Evolutionary conservation across 495 filamentous ascomycete species (phyloP).

Genomic region (Bryoglossum gracile): DNA sequence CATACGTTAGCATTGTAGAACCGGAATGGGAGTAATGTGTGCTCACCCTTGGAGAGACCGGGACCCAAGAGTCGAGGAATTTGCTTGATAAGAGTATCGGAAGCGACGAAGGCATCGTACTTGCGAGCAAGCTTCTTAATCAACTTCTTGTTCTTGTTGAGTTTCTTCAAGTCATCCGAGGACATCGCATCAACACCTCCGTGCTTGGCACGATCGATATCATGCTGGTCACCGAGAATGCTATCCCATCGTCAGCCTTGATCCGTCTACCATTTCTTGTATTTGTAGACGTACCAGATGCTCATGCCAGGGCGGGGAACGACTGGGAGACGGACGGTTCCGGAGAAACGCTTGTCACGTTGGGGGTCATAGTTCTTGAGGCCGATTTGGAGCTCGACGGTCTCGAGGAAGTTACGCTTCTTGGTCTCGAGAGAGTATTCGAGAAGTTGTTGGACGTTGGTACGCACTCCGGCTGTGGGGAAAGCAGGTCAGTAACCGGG

Average conservation of each 20-base stretch:
- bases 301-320: conserved; percentile 89
- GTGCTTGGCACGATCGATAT: conserved; percentile 99
- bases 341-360: conserved; percentile 99
- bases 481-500: conserved; percentile 25
- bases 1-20: conserved; percentile 20
- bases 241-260: conserved; percentile 32
- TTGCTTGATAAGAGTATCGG: conserved; percentile 95
- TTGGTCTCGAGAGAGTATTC: conserved; percentile 94
- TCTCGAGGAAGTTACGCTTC: conserved; percentile 99
- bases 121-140: conserved; percentile 99
- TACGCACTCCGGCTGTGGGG: conserved; percentile 82
- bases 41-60: conserved; percentile 92
- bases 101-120: conserved; percentile 98
- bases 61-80: conserved; percentile 98
- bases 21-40: background rate
- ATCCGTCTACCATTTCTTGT: conserved; percentile 12
- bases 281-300: conserved; percentile 61
- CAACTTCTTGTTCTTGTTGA: conserved; percentile 99
- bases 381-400: conserved; percentile 92
- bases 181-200: conserved; percentile 96
- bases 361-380: conserved; percentile 99
- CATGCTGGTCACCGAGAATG: conserved; percentile 98
- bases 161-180: conserved; percentile 97
- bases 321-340: conserved; percentile 88
- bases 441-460: conserved; percentile 82